Evolutionary conservation across 257 asterid species (phyloP).

Genomic region (Solanum tarapatanum): DNA sequence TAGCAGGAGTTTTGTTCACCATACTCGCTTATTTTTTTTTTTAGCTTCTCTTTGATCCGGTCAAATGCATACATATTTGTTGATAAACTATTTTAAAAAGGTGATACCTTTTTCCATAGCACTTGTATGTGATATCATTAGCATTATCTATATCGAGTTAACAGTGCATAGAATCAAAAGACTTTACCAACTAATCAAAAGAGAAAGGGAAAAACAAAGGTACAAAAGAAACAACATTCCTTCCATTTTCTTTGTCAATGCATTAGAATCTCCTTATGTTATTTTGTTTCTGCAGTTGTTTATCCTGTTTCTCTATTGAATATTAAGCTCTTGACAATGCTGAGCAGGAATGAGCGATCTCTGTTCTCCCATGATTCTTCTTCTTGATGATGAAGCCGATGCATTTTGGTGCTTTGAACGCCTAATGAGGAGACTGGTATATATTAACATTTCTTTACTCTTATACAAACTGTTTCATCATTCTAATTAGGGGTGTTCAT

Average conservation of each 20-base stretch:
- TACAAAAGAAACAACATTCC: background rate
- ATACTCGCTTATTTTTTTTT: background rate
- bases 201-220: background rate
- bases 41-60: background rate
- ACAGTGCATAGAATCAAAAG: background rate
- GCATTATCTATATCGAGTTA: background rate
- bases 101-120: background rate
- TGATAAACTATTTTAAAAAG: background rate
- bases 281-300: background rate
- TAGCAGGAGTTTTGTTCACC: background rate
- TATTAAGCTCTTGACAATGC: constrained; percentile 9
- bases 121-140: background rate
- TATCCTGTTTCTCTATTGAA: background rate
- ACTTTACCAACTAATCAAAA: background rate
- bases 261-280: background rate
- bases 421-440: constrained; percentile 81
- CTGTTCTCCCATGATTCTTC: constrained; percentile 90
- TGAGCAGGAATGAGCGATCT: constrained; percentile 94
- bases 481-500: background rate
- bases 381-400: constrained; percentile 87
- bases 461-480: background rate
- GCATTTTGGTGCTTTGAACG: constrained; percentile 97
- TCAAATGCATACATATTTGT: background rate
- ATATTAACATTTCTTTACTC: background rate
- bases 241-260: background rate